Evolutionary conservation across 257 asterid species (phyloP).

Genomic region (Solanum paucissectum): DNA sequence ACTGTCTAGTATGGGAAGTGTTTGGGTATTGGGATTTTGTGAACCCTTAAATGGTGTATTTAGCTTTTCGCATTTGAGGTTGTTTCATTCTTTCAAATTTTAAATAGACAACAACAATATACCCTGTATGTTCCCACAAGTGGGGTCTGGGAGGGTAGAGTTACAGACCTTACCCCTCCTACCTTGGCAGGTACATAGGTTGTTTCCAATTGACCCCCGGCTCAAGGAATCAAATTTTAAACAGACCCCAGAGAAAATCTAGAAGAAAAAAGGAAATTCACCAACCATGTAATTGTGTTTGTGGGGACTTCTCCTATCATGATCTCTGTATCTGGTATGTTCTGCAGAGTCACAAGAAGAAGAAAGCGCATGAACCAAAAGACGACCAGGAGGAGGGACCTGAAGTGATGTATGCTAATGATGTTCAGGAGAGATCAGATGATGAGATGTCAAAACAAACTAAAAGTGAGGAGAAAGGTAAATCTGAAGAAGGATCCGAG

Average conservation of each 20-base stretch:
- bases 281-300: background rate
- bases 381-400: conserved; percentile 1
- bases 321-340: background rate
- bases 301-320: background rate
- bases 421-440: conserved; percentile 41
- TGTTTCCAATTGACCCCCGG: background rate
- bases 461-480: conserved; percentile 41
- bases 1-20: background rate
- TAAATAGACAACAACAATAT: background rate
- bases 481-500: conserved; percentile 27
- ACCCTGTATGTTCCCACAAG: background rate
- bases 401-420: conserved; percentile 26
- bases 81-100: background rate
- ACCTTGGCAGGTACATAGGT: background rate
- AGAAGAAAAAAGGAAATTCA: background rate
- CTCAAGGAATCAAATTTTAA: background rate
- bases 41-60: background rate
- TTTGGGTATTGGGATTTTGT: background rate
- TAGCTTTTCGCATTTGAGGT: background rate
- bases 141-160: background rate
- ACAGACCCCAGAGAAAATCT: background rate
- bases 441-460: conserved; percentile 63
- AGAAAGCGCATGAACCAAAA: conserved; percentile 28
- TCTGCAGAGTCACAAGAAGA: conserved; percentile 36
- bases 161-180: background rate